A percentile compares a stretch with the other conserved stretches of the same genome.
Conservation (phyloP, 805 yeast genomes). For the Ogataea philodendri region DNA sequence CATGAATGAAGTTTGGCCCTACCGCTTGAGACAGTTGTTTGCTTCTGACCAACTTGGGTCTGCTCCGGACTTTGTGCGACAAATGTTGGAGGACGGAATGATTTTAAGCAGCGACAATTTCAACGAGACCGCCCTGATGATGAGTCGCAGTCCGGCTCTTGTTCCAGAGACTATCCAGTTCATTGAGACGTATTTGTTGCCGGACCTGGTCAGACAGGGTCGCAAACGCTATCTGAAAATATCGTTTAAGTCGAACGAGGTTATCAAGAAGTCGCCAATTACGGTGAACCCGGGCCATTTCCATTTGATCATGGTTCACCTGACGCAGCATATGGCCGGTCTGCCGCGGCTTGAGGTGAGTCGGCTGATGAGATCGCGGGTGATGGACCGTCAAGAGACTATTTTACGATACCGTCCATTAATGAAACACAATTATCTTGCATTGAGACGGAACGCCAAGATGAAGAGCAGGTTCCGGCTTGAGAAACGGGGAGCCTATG, state of each 20-base stretch:
- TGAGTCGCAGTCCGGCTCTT: slow-evolving; percentile 22
- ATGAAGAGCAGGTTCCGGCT: too few relatives aligned
- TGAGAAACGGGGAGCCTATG: too few relatives aligned
- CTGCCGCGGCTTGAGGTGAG: not conserved
- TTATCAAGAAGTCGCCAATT: not conserved
- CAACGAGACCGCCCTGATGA: slow-evolving; percentile 29
- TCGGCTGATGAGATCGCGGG: slow-evolving; percentile 1
- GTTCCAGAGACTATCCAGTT: slow-evolving; percentile 26
- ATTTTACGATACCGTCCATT: not conserved
- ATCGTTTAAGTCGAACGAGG: slow-evolving; percentile 8
- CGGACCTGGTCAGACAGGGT: slow-evolving; percentile 18
- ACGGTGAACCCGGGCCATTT: slow-evolving; percentile 9
- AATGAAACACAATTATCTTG: not conserved
- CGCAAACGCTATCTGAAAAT: slow-evolving; percentile 4
- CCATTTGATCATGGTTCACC: slow-evolving; percentile 11
- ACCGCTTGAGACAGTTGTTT: slow-evolving; percentile 29
- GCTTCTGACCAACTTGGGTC: slow-evolving; percentile 24
- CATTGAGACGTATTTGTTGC: slow-evolving; percentile 29
- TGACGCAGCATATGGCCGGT: slow-evolving; percentile 1
- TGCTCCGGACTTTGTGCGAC: slow-evolving; percentile 18
- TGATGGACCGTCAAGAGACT: not conserved
- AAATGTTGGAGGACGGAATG: slow-evolving; percentile 26
- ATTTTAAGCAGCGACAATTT: slow-evolving; percentile 27
- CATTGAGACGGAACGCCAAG: too few relatives aligned
- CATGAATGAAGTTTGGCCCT: slow-evolving; percentile 31